Base-by-base conservation (phyloP, 768 basidiomycete species). In the Pluteus cervinus region DNA sequence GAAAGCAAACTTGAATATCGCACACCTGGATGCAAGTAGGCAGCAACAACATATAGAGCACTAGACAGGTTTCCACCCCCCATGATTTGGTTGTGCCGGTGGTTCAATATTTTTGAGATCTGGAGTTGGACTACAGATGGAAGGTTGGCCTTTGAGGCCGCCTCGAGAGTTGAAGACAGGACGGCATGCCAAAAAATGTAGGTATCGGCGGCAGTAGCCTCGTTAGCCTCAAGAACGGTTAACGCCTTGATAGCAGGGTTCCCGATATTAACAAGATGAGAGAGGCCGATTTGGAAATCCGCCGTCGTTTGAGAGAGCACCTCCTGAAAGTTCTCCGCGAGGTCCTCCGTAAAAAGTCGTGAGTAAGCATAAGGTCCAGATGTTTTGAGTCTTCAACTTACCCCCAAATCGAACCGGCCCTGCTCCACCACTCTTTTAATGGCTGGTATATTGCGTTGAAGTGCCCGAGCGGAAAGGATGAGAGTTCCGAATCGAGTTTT, bases 141-240 rank as follows among this genome's bases (percentile, higher is more conserved):
- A 34, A 52, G 43, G n/a, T n/a, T n/a, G n/a, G n/a, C n/a, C n/a
- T n/a, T n/a, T n/a, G n/a, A n/a, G n/a, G n/a, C n/a, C n/a, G n/a
- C n/a, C n/a, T n/a, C n/a, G n/a, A n/a, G n/a, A n/a, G n/a, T 42
- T 43, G 20, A 16, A 15, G 17, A 14, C 4, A 33, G 32, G 32
- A 33, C 12, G 3, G 58, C 55, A 40, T 57, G 55, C 58, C 55
- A 57, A 33, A 54, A 60, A 8, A 57, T 11, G 30, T 42, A 56
- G 6, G 54, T 54, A 47, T 61, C 60, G 1, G 49, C 53, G 5
- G 49, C 38, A 38, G 40, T 52, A 2, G 52, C 49, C 18, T 57
- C 50, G 26, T 55, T 58, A 16, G 57, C 46, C 39, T 60, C 58
- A 15, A 61, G 47, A 37, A 49, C 52, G 2, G 52, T 50, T 4